Evolutionary conservation across 2,329 filamentous ascomycete species (phyloP), one percentile per base, ranked within the genome.

Genomic region (Myrmaecium sp.): DNA sequence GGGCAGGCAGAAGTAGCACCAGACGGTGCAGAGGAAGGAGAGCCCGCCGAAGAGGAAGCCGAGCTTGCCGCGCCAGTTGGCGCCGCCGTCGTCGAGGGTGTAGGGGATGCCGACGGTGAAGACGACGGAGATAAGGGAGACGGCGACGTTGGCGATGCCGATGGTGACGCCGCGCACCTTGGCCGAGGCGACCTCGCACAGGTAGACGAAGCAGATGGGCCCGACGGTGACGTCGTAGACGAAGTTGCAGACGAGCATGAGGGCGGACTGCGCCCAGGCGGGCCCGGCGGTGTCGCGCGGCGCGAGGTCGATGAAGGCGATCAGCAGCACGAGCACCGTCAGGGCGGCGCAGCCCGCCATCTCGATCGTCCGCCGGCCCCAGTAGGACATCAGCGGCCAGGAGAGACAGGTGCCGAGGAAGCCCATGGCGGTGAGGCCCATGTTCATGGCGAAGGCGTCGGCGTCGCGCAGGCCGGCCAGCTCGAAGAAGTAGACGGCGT

Each of bases 81-180:
- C 62, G 1, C 57, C 57, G 1, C 55, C 71, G 28, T 65, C 62
- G 31, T 65, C 51, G 14, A 78, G 63, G 20, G 77, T 60, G 1
- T 71, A 60, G 0, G 73, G 74, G 0, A 70, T 74, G 17, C 76
- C 63, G 39, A 77, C 61, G 20, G 74, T 26, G 17, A 74, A 66
- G 27, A 70, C 62, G 35, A 74, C 74, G 43, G 74, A 73, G 42
- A 63, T 66, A 3, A 73, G 46, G 54, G 74, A 79, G 47, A 70
- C 73, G 4, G 61, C 62, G 30, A 62, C 66, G 0, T 70, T 74
- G 0, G 67, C 68, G 2, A 75, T 52, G 2, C 70, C 71, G 1
- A 74, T 69, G 18, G 28, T 34, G 18, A 36, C 34, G 13, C 31
- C 29, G 17, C 36, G 34, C 5, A 26, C 29, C 8, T 21, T 19